A percentile compares a stretch with the other conserved stretches of the same genome.
Conservation (phyloP, 1,284 basidiomycete species). For the Xerocomus nothofagi region DNA sequence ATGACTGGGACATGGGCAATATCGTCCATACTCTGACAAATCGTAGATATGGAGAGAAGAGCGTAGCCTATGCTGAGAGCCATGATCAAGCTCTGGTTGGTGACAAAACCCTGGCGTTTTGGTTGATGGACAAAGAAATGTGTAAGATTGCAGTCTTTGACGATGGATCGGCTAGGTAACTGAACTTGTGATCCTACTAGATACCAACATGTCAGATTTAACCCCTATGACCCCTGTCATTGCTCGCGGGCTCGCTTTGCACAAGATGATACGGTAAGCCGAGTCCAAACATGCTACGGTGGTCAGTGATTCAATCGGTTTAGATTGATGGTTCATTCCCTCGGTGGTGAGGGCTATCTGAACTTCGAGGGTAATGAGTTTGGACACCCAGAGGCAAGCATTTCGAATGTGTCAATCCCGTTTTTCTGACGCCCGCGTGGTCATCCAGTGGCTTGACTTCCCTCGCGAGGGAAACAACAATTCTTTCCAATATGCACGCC, state of each 20-base stretch:
- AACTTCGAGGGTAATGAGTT: constrained; percentile 99
- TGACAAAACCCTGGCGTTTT: constrained; percentile 98
- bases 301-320: constrained; percentile 2
- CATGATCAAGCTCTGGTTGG: constrained; percentile 98
- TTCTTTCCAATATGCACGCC: constrained; percentile 93
- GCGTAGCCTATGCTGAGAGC: constrained; percentile 93
- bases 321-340: constrained; percentile 85
- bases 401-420: not conserved
- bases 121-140: constrained; percentile 99
- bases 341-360: constrained; percentile 96
- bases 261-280: constrained; percentile 94
- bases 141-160: constrained; percentile 49
- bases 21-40: constrained; percentile 92
- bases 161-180: constrained; percentile 13
- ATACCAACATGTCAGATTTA: constrained; percentile 95
- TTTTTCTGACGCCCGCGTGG: constrained; percentile 1
- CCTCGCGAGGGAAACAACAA: constrained; percentile 93
- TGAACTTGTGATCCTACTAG: constrained; percentile 51
- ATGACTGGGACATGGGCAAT: constrained; percentile 86
- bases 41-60: constrained; percentile 86
- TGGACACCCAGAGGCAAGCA: constrained; percentile 86
- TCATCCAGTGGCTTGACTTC: constrained; percentile 91
- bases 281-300: not conserved
- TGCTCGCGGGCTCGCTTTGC: constrained; percentile 86
- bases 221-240: constrained; percentile 85